A percentile compares a stretch with the other conserved stretches of the same genome.
Conservation (phyloP, 1,139 yeast species). For the Kazachstania sp. region DNA sequence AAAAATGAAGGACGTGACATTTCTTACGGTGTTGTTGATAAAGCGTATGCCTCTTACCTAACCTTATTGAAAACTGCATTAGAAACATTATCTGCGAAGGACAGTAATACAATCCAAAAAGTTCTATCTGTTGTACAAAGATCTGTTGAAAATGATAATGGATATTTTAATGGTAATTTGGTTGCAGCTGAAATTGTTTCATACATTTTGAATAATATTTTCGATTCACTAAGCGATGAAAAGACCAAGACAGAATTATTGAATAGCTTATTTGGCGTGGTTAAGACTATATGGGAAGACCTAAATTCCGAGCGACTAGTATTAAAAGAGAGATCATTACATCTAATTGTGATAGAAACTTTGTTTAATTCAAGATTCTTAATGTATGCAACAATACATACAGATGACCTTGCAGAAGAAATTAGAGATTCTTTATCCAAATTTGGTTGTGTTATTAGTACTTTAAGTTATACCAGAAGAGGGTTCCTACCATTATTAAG, state of each 20-base stretch:
- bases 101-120: background rate
- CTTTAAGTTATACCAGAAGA: constrained; percentile 51
- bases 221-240: background rate
- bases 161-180: constrained; percentile 22
- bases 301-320: constrained; percentile 55
- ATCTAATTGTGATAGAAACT: constrained; percentile 44
- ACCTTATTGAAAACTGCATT: background rate
- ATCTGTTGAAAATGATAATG: constrained; percentile 20
- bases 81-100: background rate
- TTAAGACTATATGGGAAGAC: constrained; percentile 47
- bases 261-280: constrained; percentile 28
- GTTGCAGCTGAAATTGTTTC: constrained; percentile 12
- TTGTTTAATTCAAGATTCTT: constrained; percentile 34
- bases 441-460: constrained; percentile 4
- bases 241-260: background rate
- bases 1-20: background rate
- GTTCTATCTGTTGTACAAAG: constrained; percentile 11
- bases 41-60: constrained; percentile 11
- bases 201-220: background rate
- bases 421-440: background rate
- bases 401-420: background rate
- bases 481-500: constrained; percentile 57
- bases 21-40: constrained; percentile 19
- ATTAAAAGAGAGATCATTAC: constrained; percentile 58
- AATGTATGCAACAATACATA: constrained; percentile 25